phyloP scores from a whole-genome alignment of 2,329 filamentous ascomycete genomes.

The Calycina herbarum region DNA sequence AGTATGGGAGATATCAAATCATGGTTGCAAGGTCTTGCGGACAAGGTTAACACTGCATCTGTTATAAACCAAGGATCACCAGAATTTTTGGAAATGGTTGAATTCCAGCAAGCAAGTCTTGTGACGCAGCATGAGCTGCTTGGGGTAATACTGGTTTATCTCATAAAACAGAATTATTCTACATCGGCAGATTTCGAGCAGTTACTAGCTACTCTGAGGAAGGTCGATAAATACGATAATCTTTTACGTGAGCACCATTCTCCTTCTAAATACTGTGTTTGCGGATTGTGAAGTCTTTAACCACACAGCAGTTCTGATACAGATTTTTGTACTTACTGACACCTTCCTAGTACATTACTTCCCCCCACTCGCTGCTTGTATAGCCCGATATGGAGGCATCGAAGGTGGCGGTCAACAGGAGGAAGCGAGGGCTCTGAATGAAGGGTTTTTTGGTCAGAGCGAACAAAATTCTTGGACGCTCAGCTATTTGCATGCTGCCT shows the following conservation, averaged over 20 bases:
- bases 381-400: conserved; percentile 75
- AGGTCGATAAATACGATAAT: conserved; percentile 74
- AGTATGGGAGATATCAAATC: conserved; percentile 74
- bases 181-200: conserved; percentile 70
- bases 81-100: conserved; percentile 74
- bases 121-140: conserved; percentile 88
- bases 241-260: conserved; percentile 47
- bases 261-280: neutral
- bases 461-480: conserved; percentile 72
- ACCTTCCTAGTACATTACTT: conserved; percentile 70
- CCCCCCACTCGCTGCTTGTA: conserved; percentile 74
- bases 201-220: conserved; percentile 68
- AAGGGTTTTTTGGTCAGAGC: conserved; percentile 62
- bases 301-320: neutral
- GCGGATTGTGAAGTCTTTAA: neutral
- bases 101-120: conserved; percentile 77
- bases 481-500: conserved; percentile 74
- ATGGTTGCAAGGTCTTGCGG: conserved; percentile 73
- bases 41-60: conserved; percentile 73
- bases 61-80: conserved; percentile 67
- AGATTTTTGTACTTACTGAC: conserved; percentile 22
- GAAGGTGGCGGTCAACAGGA: conserved; percentile 68
- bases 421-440: conserved; percentile 70
- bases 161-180: conserved; percentile 74
- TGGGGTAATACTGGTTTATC: conserved; percentile 73